Evolutionary conservation across 768 basidiomycete genomes (phyloP).

Genomic region (Krasilnikovozyma curviuscula): DNA sequence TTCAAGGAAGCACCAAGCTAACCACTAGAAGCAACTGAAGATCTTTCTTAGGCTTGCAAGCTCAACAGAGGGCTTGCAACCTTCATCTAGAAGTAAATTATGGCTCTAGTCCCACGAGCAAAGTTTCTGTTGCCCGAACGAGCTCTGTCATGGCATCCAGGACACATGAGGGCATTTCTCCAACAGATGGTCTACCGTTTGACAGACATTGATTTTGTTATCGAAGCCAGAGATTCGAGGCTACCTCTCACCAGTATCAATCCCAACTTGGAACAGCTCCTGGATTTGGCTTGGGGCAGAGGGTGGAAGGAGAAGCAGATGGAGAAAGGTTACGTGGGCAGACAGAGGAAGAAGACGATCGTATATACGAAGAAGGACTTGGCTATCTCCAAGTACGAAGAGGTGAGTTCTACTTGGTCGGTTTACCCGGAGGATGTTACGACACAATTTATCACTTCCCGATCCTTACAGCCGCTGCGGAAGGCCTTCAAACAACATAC

Average conservation of each 20-base stretch:
- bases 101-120: no score
- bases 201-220: conserved; percentile 49
- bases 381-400: conserved; percentile 68
- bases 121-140: conserved; percentile 8
- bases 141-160: conserved; percentile 27
- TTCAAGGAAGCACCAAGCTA: no score
- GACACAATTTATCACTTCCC: background rate
- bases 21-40: no score
- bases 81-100: no score
- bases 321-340: conserved; percentile 11
- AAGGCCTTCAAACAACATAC: conserved; percentile 25
- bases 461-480: conserved; percentile 23
- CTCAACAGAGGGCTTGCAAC: no score
- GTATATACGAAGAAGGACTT: conserved; percentile 87
- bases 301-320: conserved; percentile 20
- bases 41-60: no score
- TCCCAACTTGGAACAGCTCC: conserved; percentile 52
- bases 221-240: conserved; percentile 83
- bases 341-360: conserved; percentile 59
- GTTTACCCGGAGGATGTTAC: background rate
- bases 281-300: conserved; percentile 19
- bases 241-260: conserved; percentile 90
- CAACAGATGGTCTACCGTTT: conserved; percentile 56
- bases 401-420: conserved; percentile 51
- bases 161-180: conserved; percentile 81